Evolutionary conservation across 2,329 filamentous ascomycete genomes (phyloP), one percentile per base, ranked within the genome.

Genomic region (Fusarium nanum): DNA sequence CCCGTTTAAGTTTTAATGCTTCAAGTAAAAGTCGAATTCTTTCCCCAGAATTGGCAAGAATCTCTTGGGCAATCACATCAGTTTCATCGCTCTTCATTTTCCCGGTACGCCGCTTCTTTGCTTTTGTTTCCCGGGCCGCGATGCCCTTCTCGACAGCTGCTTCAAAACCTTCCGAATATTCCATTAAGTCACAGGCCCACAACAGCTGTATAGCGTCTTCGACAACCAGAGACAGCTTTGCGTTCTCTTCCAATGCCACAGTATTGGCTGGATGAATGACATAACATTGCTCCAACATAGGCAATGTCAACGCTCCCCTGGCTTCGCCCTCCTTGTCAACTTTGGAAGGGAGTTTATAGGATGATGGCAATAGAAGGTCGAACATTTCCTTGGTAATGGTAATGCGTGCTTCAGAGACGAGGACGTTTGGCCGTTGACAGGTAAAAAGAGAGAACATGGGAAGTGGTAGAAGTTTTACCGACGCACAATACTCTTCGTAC

Each of bases 141-240:
- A 88, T 82, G 3, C 87, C 87, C 55, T 73, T 80, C 60, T 80
- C 78, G 14, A 83, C 81, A 0, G 84, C 84, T 8, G 67, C 66
- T 18, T 75, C 76, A 18, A 88, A 75, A 6, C 67, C 67, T 1
- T 75, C 64, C 30, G 78, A 79, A 68, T 83, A 83, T 3, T 64
- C 60, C 14, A 82, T 68, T 22, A 74, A 71, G 14, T 79, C 78
- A 27, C 76, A 73, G 5, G 61, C 59, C 79, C 83, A 85, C 5
- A 87, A 78, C 9, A 89, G 80, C 47, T 89, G 84, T 30, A 93
- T 74, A 52, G 93, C 78, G 3, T 84, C 84, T 79, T 95, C 93
- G 0, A 93, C 81, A 30, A 92, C 78, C 12, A 94, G 79, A 3
- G 90, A 90, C 40, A 94, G 83, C 76, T 92, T 92, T 28, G 90